These are phyloP conservation scores for Trichoderma asperellum DNA, from an alignment of 2,329 filamentous ascomycete genomes.

Conservation along the genomic window DNA sequence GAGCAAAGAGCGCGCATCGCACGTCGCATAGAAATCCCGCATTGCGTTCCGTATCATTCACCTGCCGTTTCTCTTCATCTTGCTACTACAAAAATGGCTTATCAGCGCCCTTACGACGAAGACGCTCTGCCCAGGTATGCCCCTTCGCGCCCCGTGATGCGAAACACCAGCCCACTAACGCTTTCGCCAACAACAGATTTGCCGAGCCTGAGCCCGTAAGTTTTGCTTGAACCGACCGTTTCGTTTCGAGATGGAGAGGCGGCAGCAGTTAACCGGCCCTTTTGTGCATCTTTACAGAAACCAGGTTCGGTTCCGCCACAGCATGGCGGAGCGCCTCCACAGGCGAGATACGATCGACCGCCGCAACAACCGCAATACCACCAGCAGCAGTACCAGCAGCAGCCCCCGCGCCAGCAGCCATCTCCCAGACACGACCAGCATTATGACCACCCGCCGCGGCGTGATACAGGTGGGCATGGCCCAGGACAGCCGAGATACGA, in stretches of 20 bases:
- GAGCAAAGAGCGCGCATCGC: not conserved
- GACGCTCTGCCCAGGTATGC: conserved; percentile 90
- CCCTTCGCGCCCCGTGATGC: not conserved
- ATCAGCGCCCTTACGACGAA: conserved; percentile 90
- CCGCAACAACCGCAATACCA: conserved; percentile 29
- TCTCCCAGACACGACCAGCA: conserved; percentile 11
- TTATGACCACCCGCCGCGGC: conserved; percentile 24
- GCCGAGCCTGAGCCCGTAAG: conserved; percentile 73
- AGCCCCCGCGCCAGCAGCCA: not conserved
- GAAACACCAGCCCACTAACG: conserved; percentile 4
- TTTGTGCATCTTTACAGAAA: conserved; percentile 40
- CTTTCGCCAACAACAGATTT: conserved; percentile 55
- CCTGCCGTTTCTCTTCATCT: not conserved
- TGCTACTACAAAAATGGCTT: conserved; percentile 68
- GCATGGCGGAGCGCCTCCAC: conserved; percentile 33
- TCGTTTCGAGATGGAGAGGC: conserved; percentile 8
- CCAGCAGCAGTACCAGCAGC: conserved; percentile 3
- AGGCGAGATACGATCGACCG: conserved; percentile 31
- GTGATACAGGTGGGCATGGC: conserved; percentile 7
- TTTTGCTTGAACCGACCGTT: conserved; percentile 32
- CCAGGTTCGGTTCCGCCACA: conserved; percentile 38
- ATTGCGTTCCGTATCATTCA: not conserved
- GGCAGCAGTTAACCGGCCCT: conserved; percentile 2
- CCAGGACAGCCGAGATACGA: conserved; percentile 30
- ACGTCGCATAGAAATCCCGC: not conserved